Conservation (phyloP, 352 stramenopile genomes). For the Globisporangium sylvaticum region DNA sequence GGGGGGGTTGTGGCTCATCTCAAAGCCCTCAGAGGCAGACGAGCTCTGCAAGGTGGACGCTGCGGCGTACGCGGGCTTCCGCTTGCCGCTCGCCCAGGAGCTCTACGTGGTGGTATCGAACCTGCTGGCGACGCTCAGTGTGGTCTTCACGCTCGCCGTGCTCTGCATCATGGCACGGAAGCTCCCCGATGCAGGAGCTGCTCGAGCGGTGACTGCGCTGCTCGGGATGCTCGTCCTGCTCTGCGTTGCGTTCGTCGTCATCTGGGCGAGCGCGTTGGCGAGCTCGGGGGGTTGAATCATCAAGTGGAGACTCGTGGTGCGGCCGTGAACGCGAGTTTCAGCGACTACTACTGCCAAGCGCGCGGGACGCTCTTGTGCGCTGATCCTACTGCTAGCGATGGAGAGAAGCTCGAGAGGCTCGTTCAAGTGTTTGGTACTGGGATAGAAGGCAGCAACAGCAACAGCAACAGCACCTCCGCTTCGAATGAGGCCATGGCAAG, state of each 20-base stretch:
- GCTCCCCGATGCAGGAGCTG: not conserved
- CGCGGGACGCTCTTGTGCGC: not conserved
- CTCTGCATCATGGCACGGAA: not conserved
- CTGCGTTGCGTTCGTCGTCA: not conserved
- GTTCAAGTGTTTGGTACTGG: not conserved
- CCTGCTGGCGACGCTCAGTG: not conserved
- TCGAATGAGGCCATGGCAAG: not conserved
- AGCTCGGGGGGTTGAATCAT: not conserved
- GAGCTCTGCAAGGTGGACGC: not conserved
- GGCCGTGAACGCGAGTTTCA: not conserved
- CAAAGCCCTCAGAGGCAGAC: not conserved
- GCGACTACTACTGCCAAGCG: not conserved
- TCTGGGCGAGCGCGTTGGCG: not conserved
- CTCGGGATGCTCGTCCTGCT: not conserved
- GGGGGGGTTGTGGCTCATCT: not conserved
- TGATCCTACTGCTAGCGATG: not conserved
- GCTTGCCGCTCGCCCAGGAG: not conserved
- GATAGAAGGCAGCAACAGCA: not conserved
- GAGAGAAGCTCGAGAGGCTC: not conserved
- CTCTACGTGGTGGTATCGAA: not conserved
- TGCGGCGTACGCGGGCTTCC: not conserved
- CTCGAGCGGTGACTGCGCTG: not conserved
- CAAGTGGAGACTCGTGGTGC: not conserved
- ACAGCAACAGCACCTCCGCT: not conserved
- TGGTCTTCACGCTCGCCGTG: not conserved